A percentile compares a stretch with the other conserved stretches of the same genome.
phyloP scores from a whole-genome alignment of 352 stramenopile species.

The Phytophthora ohioensis region DNA sequence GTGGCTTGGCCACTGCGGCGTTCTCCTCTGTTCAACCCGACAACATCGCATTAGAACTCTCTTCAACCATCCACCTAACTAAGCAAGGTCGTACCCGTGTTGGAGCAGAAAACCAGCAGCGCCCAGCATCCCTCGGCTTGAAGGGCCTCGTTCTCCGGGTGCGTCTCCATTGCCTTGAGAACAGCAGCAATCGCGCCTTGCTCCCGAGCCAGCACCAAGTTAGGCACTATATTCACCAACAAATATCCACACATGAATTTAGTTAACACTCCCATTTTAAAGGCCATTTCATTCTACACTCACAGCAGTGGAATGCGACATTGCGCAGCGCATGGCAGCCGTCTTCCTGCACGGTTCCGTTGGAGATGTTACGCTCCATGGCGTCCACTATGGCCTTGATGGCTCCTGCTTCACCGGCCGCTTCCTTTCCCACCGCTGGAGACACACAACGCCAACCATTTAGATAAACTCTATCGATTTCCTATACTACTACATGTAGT shows the following conservation, averaged over 20 bases:
- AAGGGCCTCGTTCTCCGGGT: constrained; percentile 71
- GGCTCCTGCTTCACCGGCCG: constrained; percentile 60
- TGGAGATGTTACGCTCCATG: constrained; percentile 72
- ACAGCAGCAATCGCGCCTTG: constrained; percentile 74
- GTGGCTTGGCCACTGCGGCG: constrained; percentile 55
- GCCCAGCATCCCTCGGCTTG: constrained; percentile 80
- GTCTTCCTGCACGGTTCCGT: constrained; percentile 70
- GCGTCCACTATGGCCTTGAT: constrained; percentile 67
- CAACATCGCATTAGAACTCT: neutral
- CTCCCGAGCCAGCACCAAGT: constrained; percentile 65
- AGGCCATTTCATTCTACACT: constrained; percentile 3
- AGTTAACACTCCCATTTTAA: constrained; percentile 1
- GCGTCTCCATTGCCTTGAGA: constrained; percentile 66
- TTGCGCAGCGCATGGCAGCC: constrained; percentile 84
- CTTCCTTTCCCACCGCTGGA: constrained; percentile 73
- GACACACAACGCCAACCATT: neutral
- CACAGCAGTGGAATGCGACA: constrained; percentile 73
- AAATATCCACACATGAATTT: neutral
- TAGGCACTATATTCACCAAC: constrained; percentile 47
- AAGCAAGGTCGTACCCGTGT: constrained; percentile 53
- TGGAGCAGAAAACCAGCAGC: constrained; percentile 83
- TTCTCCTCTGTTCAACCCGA: constrained; percentile 59
- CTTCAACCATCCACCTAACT: neutral
- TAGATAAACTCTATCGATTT: neutral
- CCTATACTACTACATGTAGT: neutral